Evolutionary conservation across 1,284 basidiomycete species (phyloP).

Genomic region (Exsudoporus floridanus): DNA sequence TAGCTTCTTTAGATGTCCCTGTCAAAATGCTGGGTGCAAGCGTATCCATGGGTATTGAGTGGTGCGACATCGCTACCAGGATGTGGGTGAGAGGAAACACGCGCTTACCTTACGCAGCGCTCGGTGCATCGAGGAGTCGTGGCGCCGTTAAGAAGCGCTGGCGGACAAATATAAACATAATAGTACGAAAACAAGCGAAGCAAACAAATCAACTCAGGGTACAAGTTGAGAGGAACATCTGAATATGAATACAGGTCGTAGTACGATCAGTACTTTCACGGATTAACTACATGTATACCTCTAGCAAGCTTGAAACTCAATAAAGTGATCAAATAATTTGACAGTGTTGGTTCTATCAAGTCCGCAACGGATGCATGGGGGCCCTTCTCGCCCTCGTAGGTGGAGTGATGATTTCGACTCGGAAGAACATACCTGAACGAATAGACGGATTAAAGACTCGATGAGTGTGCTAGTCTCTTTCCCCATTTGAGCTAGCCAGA

Average conservation of each 20-base stretch:
- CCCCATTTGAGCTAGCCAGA: neutral
- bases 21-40: neutral
- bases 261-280: neutral
- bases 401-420: neutral
- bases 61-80: conserved; percentile 16
- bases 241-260: neutral
- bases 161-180: conserved; percentile 8
- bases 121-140: neutral
- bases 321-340: neutral
- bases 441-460: neutral
- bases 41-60: conserved; percentile 23
- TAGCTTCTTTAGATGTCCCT: neutral
- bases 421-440: neutral
- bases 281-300: neutral
- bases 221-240: neutral
- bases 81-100: neutral
- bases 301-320: neutral
- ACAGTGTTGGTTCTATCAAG: neutral
- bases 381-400: neutral
- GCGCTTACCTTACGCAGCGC: conserved; percentile 1
- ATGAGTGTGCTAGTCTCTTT: neutral
- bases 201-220: neutral
- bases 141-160: conserved; percentile 13
- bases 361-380: neutral
- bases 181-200: neutral